Base-by-base conservation (phyloP, 345 rosid genomes). In the Brassica cretica region DNA sequence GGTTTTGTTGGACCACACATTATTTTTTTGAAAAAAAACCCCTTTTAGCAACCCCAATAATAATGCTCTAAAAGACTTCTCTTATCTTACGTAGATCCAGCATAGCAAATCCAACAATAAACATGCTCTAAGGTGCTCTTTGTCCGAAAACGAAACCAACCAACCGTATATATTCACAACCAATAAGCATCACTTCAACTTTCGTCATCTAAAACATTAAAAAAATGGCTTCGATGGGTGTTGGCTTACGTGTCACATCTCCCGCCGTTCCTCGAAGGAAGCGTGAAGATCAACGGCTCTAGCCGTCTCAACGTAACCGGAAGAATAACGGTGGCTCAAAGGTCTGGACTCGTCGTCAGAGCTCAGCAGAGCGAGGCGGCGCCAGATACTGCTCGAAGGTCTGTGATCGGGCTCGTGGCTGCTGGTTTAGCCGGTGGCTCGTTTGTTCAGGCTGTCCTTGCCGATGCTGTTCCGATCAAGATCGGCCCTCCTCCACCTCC, bases 401-500 rank as follows among this genome's bases (percentile, higher is more conserved):
- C 93, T 2, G 65, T 88, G 81, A 70, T 94, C 41, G 97, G 97
- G 2, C 82, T 94, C 3, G 93, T 89, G 58, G 95, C 93, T 5
- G 84, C 84, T 30, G 91, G 94, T 59, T 76, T 92, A 71, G 96
- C 88, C 11, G 79, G 93, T 0, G 91, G 90, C 2, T 88, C 97
- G 30, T 86, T 89, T 56, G 98, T 85, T 75, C 89, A 87, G 64
- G 90, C 86, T 35, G 97, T 92, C 19, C 84, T 91, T 15, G 98
- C 98, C 6, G 97, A 83, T 1, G 90, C 87, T 74, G 46, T 4
- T 19, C 66, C 97, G 24, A 94, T 94, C 88, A 92, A 88, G 79
- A 76, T 94, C 9, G 98, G 98, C 51, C 92, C 93, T 10, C 93
- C 97, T 69, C 98, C 98, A 0, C 86, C 91, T 30, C 98, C 91